Evolutionary conservation across 257 asterid genomes (phyloP).

Genomic region (Echium plantagineum): DNA sequence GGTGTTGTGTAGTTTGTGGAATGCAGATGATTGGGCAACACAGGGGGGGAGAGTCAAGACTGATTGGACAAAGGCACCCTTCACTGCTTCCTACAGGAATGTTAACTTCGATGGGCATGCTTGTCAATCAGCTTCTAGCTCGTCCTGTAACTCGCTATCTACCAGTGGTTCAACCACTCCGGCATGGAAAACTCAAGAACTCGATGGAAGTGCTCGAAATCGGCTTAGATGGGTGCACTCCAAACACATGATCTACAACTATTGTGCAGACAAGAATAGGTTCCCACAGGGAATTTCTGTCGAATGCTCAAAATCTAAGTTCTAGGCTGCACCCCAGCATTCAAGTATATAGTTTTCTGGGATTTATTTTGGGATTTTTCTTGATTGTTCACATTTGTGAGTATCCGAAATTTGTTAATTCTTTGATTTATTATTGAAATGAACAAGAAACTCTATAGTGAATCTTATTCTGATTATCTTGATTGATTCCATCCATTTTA

Average conservation of each 20-base stretch:
- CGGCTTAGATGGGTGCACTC: slow-evolving; percentile 12
- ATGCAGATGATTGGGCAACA: slow-evolving; percentile 66
- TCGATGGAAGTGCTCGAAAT: slow-evolving; percentile 28
- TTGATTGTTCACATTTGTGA: too few species aligned
- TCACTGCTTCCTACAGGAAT: slow-evolving; percentile 29
- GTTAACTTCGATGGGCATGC: slow-evolving; percentile 20
- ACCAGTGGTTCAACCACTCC: neutral
- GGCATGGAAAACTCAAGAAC: slow-evolving; percentile 35
- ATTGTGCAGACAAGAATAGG: slow-evolving; percentile 9
- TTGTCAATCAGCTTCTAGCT: neutral
- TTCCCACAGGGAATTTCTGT: slow-evolving; percentile 13
- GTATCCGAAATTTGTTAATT: neutral
- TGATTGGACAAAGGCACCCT: slow-evolving; percentile 54
- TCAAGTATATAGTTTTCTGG: neutral
- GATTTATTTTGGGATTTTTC: too few species aligned
- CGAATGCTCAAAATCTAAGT: slow-evolving; percentile 11
- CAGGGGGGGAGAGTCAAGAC: slow-evolving; percentile 61
- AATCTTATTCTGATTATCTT: too few species aligned
- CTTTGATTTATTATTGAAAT: neutral
- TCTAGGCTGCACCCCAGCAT: neutral
- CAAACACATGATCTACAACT: slow-evolving; percentile 12
- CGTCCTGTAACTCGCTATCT: neutral
- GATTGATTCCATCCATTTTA: too few species aligned
- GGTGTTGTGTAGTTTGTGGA: slow-evolving; percentile 43
- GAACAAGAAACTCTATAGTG: too few species aligned